Conservation (phyloP, 164 flowering plant genomes). For the Amborella trichopoda region DNA sequence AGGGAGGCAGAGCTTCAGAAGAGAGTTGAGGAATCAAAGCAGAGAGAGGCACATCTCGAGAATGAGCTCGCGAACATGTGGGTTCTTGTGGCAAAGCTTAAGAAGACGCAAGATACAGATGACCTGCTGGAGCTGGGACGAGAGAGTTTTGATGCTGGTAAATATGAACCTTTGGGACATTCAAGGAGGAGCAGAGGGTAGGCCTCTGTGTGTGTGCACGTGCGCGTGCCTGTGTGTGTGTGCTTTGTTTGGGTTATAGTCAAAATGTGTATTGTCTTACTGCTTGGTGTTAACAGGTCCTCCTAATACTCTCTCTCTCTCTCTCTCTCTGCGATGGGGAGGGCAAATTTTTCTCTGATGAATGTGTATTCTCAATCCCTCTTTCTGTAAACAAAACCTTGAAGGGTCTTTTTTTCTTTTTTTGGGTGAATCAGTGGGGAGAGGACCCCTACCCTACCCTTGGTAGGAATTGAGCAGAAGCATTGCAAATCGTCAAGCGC, state of each 20-base stretch:
- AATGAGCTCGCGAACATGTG: conserved; percentile 99
- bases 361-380: too few species aligned
- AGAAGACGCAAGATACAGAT: conserved; percentile 48
- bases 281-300: too few species aligned
- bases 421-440: too few species aligned
- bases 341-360: too few species aligned
- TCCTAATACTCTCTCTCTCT: too few species aligned
- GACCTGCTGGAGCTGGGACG: conserved; percentile 17
- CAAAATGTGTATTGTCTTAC: too few species aligned
- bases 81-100: conserved; percentile 94
- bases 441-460: too few species aligned
- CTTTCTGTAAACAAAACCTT: too few species aligned
- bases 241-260: not conserved
- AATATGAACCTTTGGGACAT: not conserved
- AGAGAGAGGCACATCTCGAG: conserved; percentile 91
- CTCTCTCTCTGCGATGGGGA: too few species aligned
- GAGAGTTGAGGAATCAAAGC: conserved; percentile 84
- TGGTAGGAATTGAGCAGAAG: too few species aligned
- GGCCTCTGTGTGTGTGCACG: not conserved
- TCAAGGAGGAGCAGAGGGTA: not conserved
- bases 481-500: too few species aligned
- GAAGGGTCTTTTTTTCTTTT: too few species aligned
- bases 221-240: not conserved
- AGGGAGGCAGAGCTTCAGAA: conserved; percentile 66
- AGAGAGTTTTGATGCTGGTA: conserved; percentile 13